Conservation (phyloP, 1,284 basidiomycete species). For the Boletus semigastroideus region DNA sequence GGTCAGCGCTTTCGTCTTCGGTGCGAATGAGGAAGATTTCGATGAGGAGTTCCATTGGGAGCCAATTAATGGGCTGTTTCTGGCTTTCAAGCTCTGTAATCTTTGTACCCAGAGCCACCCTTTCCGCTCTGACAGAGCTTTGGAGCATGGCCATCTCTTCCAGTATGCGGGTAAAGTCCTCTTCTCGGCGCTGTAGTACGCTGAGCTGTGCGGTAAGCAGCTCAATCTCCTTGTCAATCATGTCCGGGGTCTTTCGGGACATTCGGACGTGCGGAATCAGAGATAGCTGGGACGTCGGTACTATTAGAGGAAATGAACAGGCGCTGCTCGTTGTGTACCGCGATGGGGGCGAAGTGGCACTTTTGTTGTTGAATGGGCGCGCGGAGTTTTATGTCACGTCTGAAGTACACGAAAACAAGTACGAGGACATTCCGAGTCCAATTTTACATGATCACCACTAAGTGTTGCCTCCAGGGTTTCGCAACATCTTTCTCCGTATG, state of each 20-base stretch:
- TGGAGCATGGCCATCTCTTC: conserved; percentile 41
- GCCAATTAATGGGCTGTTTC: conserved; percentile 46
- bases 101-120: conserved; percentile 27
- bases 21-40: conserved; percentile 40
- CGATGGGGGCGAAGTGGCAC: background rate
- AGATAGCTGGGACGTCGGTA: background rate
- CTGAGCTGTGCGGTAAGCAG: conserved; percentile 39
- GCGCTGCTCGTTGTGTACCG: background rate
- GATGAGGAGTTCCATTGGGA: conserved; percentile 48
- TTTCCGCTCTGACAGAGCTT: conserved; percentile 36
- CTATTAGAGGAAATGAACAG: background rate
- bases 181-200: conserved; percentile 37
- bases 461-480: no score
- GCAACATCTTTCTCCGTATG: no score
- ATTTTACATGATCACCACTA: no score
- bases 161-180: conserved; percentile 39
- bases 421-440: no score
- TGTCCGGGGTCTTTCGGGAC: conserved; percentile 18
- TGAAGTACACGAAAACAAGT: no score
- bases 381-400: conserved; percentile 6
- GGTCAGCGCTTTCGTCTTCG: conserved; percentile 22
- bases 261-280: conserved; percentile 11
- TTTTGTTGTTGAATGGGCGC: background rate
- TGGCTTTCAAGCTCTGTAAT: conserved; percentile 37
- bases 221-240: conserved; percentile 37